These are phyloP conservation scores for Phytophthora ohioensis DNA, from an alignment of 352 stramenopile genomes.

Conservation along the genomic window DNA sequence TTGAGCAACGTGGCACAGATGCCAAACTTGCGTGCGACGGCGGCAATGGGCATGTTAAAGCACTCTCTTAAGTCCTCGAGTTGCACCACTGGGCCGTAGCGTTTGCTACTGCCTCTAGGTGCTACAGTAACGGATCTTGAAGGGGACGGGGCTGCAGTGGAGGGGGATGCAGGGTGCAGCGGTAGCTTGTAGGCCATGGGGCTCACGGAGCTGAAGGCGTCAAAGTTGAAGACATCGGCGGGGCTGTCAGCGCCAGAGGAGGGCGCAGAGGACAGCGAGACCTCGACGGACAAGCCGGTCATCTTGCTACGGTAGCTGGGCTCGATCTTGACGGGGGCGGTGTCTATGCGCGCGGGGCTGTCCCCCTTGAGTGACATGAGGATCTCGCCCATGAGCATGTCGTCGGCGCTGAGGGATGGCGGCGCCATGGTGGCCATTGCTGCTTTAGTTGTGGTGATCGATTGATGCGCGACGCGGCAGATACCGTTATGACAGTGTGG, in stretches of 20 bases:
- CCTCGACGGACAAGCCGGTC: conserved; percentile 53
- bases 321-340: conserved; percentile 16
- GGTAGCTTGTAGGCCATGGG: conserved; percentile 56
- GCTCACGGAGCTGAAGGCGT: conserved; percentile 51
- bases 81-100: conserved; percentile 73
- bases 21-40: conserved; percentile 82
- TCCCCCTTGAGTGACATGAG: conserved; percentile 80
- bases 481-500: conserved; percentile 38
- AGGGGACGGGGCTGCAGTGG: background rate
- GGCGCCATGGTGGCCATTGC: conserved; percentile 20
- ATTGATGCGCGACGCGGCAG: conserved; percentile 23
- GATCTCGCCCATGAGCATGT: conserved; percentile 82
- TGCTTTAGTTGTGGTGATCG: background rate
- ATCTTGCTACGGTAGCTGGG: conserved; percentile 59
- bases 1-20: conserved; percentile 89
- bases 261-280: conserved; percentile 22
- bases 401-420: conserved; percentile 56
- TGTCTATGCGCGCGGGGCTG: conserved; percentile 2
- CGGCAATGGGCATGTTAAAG: conserved; percentile 89
- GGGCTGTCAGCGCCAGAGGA: conserved; percentile 27
- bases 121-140: conserved; percentile 6
- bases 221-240: conserved; percentile 45
- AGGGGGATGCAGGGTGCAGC: conserved; percentile 12
- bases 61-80: conserved; percentile 79
- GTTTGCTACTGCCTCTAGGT: conserved; percentile 48